phyloP scores from a whole-genome alignment of 2,329 filamentous ascomycete species.

The Colletotrichum costaricense region DNA sequence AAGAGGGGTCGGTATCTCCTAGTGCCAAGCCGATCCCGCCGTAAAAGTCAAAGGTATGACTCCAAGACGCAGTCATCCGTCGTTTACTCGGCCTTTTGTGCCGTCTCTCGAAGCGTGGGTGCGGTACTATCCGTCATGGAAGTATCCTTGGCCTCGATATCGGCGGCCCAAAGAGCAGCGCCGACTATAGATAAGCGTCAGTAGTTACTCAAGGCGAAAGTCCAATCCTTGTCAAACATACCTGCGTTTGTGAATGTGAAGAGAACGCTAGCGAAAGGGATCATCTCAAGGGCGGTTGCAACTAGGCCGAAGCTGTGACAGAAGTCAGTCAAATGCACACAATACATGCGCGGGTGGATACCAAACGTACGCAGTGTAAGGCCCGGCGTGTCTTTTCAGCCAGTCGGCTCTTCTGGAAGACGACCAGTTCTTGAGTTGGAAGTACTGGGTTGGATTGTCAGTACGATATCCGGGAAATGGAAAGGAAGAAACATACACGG shows the following conservation, averaged over 20 bases:
- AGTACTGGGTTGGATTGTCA: constrained; percentile 70
- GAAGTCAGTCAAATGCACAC: background rate
- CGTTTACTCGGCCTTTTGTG: constrained; percentile 58
- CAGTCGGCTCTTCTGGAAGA: constrained; percentile 73
- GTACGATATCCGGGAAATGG: background rate
- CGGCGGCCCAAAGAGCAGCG: constrained; percentile 93
- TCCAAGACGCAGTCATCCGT: constrained; percentile 10
- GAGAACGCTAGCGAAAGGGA: constrained; percentile 84
- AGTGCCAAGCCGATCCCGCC: background rate
- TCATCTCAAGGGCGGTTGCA: constrained; percentile 84
- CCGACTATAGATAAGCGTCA: constrained; percentile 67
- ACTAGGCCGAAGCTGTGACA: constrained; percentile 75
- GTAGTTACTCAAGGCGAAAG: background rate
- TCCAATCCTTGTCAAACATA: constrained; percentile 44
- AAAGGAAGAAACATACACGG: constrained; percentile 56
- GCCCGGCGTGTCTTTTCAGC: constrained; percentile 75
- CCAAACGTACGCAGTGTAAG: constrained; percentile 78
- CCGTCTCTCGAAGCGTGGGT: constrained; percentile 60
- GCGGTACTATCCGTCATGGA: constrained; percentile 62
- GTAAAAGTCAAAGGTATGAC: background rate
- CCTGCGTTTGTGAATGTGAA: constrained; percentile 91
- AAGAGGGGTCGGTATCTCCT: background rate
- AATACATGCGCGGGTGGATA: background rate
- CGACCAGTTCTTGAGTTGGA: constrained; percentile 90
- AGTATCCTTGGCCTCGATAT: constrained; percentile 73